Percentiles rank a stretch among this genome's conserved stretches.
Evolutionary conservation across 2,329 filamentous ascomycete genomes (phyloP).

Genomic region (Stylonectria norvegica): DNA sequence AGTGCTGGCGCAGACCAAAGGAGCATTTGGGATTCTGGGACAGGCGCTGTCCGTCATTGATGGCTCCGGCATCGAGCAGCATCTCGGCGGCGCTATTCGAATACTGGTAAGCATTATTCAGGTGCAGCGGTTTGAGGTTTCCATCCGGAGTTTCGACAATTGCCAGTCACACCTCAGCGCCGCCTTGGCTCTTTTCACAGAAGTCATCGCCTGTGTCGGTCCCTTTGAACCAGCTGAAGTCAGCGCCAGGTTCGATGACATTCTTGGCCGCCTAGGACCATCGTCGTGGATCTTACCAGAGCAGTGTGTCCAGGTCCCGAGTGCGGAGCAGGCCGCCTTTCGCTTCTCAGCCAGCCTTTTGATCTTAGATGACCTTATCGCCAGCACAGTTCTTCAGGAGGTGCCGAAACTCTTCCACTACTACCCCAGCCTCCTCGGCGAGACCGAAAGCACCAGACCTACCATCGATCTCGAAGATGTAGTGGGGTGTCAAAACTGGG

Average conservation of each 20-base stretch:
- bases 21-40: not conserved
- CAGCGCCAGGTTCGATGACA: not conserved
- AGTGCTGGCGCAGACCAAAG: not conserved
- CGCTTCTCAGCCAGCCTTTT: constrained; percentile 46
- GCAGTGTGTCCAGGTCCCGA: constrained; percentile 33
- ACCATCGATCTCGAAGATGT: constrained; percentile 1
- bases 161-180: not conserved
- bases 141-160: constrained; percentile 3
- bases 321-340: constrained; percentile 44
- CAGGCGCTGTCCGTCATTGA: not conserved
- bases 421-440: constrained; percentile 15
- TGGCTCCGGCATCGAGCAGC: not conserved
- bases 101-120: constrained; percentile 2
- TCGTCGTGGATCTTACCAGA: constrained; percentile 30
- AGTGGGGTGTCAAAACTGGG: constrained; percentile 13
- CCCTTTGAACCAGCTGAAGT: not conserved
- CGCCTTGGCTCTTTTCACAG: not conserved
- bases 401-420: not conserved
- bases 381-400: constrained; percentile 28
- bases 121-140: constrained; percentile 4
- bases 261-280: constrained; percentile 28
- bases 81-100: not conserved
- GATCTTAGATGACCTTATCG: constrained; percentile 49
- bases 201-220: not conserved
- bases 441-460: not conserved